Base-by-base conservation (phyloP, 2,329 filamentous ascomycete species). In the Elsinoe arachidis region DNA sequence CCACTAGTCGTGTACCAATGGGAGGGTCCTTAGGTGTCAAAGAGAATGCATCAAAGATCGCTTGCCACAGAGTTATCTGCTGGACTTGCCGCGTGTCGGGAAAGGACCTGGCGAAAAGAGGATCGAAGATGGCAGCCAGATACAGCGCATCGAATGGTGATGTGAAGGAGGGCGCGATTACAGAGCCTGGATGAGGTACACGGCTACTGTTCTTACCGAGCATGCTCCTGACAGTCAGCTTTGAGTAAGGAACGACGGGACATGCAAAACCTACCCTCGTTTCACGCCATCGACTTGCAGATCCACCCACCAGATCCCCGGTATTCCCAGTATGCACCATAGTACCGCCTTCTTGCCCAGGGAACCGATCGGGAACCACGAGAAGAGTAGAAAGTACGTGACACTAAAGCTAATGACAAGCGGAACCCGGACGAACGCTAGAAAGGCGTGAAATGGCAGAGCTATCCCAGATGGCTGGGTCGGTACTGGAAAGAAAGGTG, bases 291-390 rank as follows among this genome's bases (percentile, higher is more conserved):
- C 93, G 63, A 99, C 89, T 72, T 96, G 92, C n/a, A 99, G 77
- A 72, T 99, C 93, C 58, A 96, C 86, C 92, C 92, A 97, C 90
- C 91, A 97, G 58, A 99, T 88, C 26, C 93, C 92, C 0, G 91
- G 90, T 59, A 95, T 87, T 37, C 84, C 87, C 64, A 99, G 81
- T 63, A 97, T 81, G 60, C 84, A 81, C 92, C 93, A 97, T 55
- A 97, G 75, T 51, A 90, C 83, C 11, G 88, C 83, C 74, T 97
- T 97, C 67, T 90, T 90, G 43, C 84, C 74, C 34, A 84, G 67
- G 7, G 80, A 79, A 1, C 83, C 83, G 9, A 87, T 78, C 0
- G 90, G 90, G 12, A 96, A 80, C 80, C 86, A 88, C 21, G 67
- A 65, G 55, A 97, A 79, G 60, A 96, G 66, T 60, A 88, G 69